Evolutionary conservation across 495 filamentous ascomycete genomes (phyloP).

Genomic region (Daldinia childiae): DNA sequence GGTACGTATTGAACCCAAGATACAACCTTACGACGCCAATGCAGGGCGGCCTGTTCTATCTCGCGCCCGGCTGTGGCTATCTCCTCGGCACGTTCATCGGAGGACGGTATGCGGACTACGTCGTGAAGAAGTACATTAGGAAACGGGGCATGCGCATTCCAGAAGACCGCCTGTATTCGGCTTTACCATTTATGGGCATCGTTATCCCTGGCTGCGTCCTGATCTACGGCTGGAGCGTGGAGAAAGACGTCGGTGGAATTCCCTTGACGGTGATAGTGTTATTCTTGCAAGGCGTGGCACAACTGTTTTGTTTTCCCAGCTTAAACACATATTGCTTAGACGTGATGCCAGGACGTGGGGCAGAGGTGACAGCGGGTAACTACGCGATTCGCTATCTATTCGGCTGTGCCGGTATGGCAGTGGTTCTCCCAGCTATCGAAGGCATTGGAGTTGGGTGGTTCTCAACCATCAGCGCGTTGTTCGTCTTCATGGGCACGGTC

Average conservation of each 20-base stretch:
- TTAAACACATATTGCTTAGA: slow-evolving; percentile 81
- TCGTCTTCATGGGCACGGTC: slow-evolving; percentile 60
- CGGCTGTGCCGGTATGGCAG: slow-evolving; percentile 70
- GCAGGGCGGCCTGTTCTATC: slow-evolving; percentile 74
- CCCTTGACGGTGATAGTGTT: slow-evolving; percentile 73
- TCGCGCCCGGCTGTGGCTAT: slow-evolving; percentile 77
- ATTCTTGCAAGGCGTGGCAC: slow-evolving; percentile 75
- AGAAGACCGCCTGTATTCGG: slow-evolving; percentile 73
- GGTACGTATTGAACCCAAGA: slow-evolving; percentile 77
- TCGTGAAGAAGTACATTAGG: slow-evolving; percentile 69
- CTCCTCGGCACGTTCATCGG: slow-evolving; percentile 75
- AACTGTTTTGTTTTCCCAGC: slow-evolving; percentile 78
- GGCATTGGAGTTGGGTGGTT: slow-evolving; percentile 76
- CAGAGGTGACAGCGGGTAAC: slow-evolving; percentile 77
- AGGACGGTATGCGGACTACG: slow-evolving; percentile 74
- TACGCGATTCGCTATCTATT: slow-evolving; percentile 77
- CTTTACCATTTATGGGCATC: slow-evolving; percentile 66
- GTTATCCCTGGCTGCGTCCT: slow-evolving; percentile 72
- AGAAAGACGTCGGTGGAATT: slow-evolving; percentile 72
- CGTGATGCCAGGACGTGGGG: slow-evolving; percentile 71
- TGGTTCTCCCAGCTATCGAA: slow-evolving; percentile 72
- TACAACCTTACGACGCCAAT: slow-evolving; percentile 74
- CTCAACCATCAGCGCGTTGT: slow-evolving; percentile 64
- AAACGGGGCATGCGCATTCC: slow-evolving; percentile 69
- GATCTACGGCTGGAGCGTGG: slow-evolving; percentile 76